A percentile compares a stretch with the other conserved stretches of the same genome.
Evolutionary conservation across 2,329 filamentous ascomycete species (phyloP).

Genomic region (Annulohypoxylon truncatum): DNA sequence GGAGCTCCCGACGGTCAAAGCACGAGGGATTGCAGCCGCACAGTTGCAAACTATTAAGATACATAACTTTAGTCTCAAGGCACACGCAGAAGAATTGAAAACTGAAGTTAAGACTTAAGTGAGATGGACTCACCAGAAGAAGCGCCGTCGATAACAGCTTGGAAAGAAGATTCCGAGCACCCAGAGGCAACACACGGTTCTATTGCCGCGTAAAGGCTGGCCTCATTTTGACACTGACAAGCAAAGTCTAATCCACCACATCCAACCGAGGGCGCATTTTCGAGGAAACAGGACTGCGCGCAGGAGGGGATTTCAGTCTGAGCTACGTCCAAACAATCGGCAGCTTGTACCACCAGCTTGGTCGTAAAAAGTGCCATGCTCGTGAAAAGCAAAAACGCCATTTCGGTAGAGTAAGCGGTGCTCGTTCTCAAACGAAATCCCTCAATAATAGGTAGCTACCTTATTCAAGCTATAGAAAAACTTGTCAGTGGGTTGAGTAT

Average conservation of each 20-base stretch:
- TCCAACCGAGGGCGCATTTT: conserved; percentile 46
- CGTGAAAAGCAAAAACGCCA: neutral
- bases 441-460: neutral
- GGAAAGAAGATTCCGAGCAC: conserved; percentile 44
- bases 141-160: conserved; percentile 50
- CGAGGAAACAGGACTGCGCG: conserved; percentile 50
- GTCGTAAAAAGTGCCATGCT: neutral
- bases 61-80: neutral
- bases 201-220: conserved; percentile 48
- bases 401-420: neutral
- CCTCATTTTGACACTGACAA: conserved; percentile 50
- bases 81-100: neutral
- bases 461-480: neutral
- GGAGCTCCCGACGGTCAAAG: neutral
- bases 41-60: conserved; percentile 14
- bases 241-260: conserved; percentile 49
- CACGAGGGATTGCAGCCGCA: conserved; percentile 2
- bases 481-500: neutral
- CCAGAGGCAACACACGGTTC: conserved; percentile 48
- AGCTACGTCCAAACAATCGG: conserved; percentile 25
- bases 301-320: conserved; percentile 46
- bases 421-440: neutral
- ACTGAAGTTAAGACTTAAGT: neutral
- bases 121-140: conserved; percentile 40
- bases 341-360: conserved; percentile 3